phyloP scores from a whole-genome alignment of 2,329 filamentous ascomycete species.

The Mycosphaerelloides madeirae region DNA sequence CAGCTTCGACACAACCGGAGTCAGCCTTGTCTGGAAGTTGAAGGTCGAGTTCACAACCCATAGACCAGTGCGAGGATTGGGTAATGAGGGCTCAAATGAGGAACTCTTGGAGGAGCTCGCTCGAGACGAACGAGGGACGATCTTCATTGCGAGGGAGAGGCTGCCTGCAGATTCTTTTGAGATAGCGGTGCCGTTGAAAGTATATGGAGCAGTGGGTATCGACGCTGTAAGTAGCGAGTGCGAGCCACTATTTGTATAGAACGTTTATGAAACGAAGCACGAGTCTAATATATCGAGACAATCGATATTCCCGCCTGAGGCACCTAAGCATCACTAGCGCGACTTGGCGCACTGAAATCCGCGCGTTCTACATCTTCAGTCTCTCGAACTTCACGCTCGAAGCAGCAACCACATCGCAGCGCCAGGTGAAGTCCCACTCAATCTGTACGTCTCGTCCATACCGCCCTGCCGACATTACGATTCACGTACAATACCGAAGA shows the following conservation, averaged over 20 bases:
- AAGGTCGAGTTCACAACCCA: constrained; percentile 84
- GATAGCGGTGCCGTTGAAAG: constrained; percentile 33
- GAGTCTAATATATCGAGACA: no score
- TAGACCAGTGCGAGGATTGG: constrained; percentile 18
- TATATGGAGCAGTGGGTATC: constrained; percentile 31
- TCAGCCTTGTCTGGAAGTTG: constrained; percentile 83
- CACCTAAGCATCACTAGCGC: no score
- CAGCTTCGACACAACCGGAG: constrained; percentile 84
- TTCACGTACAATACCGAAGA: neutral
- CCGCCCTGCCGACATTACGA: neutral
- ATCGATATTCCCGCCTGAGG: no score
- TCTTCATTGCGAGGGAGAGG: constrained; percentile 32
- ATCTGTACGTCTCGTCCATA: constrained; percentile 12
- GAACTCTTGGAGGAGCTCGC: constrained; percentile 32
- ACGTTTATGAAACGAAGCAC: constrained; percentile 4
- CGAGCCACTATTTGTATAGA: constrained; percentile 20
- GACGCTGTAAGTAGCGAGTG: constrained; percentile 17
- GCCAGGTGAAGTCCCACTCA: constrained; percentile 19
- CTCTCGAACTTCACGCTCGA: no score
- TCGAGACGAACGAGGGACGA: constrained; percentile 33
- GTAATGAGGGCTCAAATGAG: constrained; percentile 47
- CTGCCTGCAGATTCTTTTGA: constrained; percentile 35
- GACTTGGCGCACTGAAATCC: no score
- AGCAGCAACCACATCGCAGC: constrained; percentile 17
- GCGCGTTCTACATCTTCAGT: no score